Percentiles rank a stretch among this genome's conserved stretches.
phyloP scores from a whole-genome alignment of 441 rosid genomes.

The Jatropha multifida region DNA sequence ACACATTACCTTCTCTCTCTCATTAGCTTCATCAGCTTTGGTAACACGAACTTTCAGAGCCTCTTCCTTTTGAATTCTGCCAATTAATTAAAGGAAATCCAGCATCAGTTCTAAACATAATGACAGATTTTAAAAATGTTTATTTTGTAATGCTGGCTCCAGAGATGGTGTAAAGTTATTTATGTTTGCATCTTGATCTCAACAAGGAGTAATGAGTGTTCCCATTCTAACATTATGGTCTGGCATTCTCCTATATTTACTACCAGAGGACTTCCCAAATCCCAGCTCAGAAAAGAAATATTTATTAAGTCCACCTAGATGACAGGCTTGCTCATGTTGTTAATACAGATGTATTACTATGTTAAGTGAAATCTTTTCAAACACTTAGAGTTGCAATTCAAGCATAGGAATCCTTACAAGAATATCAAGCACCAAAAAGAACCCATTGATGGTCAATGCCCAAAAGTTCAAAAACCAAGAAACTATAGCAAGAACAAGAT shows the following conservation, averaged over 20 bases:
- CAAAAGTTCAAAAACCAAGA: neutral
- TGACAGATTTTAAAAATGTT: neutral
- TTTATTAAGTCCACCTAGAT: neutral
- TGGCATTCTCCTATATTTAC: neutral
- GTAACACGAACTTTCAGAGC: conserved; percentile 84
- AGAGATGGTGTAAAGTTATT: neutral
- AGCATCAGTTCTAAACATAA: neutral
- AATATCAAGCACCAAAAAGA: neutral
- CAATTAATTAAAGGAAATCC: conserved; percentile 20
- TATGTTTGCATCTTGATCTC: neutral
- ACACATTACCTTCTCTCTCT: conserved; percentile 79
- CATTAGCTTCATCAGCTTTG: conserved; percentile 77
- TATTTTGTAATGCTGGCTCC: neutral
- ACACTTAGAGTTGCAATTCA: neutral
- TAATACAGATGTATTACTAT: neutral
- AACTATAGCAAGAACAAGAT: neutral
- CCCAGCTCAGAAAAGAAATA: conserved; percentile 9
- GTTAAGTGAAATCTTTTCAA: neutral
- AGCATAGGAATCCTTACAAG: neutral
- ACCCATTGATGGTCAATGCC: neutral
- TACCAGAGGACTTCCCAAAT: conserved; percentile 8
- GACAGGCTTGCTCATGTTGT: conserved; percentile 3
- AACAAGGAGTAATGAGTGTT: neutral
- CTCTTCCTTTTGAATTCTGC: conserved; percentile 91
- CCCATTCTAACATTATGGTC: neutral